These are phyloP conservation scores for Ophiocordyceps australis DNA, from an alignment of 2,329 filamentous ascomycete genomes.

Conservation along the genomic window DNA sequence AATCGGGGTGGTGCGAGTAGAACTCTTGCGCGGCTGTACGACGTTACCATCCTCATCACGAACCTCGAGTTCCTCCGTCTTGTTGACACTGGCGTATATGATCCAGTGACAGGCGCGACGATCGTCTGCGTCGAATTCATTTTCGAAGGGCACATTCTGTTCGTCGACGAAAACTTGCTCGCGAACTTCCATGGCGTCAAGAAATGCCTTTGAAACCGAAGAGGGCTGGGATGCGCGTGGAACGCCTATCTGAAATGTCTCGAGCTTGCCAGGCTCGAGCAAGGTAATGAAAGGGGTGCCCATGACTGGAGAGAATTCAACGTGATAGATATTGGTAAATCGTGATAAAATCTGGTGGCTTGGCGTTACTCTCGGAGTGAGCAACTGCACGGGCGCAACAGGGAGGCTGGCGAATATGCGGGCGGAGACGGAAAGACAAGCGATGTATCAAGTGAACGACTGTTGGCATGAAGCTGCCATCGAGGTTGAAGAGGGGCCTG, in stretches of 20 bases:
- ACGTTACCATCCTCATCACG: slow-evolving; percentile 23
- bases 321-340: no score
- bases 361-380: no score
- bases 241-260: slow-evolving; percentile 22
- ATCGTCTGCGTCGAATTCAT: slow-evolving; percentile 73
- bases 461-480: no score
- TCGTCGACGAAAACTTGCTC: slow-evolving; percentile 42
- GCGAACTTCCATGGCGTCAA: slow-evolving; percentile 45
- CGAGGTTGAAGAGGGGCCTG: no score
- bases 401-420: no score
- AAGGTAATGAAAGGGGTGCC: slow-evolving; percentile 29
- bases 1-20: slow-evolving; percentile 31
- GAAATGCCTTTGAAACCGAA: slow-evolving; percentile 34
- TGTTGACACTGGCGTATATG: slow-evolving; percentile 50
- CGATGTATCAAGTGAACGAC: no score
- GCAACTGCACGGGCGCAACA: no score
- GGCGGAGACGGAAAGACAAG: no score
- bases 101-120: slow-evolving; percentile 71
- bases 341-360: no score
- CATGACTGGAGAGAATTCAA: slow-evolving; percentile 18
- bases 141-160: slow-evolving; percentile 38
- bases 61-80: slow-evolving; percentile 20
- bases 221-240: slow-evolving; percentile 23
- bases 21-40: slow-evolving; percentile 21
- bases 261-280: slow-evolving; percentile 29